phyloP scores from a whole-genome alignment of 139 green algal genomes.

The Closterium sp. region DNA sequence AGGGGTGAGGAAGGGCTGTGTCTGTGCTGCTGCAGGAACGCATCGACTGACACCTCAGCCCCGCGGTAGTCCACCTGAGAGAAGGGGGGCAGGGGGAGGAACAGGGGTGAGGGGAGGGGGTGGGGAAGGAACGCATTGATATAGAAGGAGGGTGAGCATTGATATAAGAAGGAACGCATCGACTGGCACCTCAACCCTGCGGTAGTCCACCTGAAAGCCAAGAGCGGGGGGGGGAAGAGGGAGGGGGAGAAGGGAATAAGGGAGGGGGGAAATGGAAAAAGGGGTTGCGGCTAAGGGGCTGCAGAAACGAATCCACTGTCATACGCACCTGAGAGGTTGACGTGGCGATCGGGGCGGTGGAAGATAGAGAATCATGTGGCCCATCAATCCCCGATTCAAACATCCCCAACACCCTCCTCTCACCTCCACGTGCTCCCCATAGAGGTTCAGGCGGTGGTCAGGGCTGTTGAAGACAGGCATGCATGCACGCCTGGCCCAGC shows the following conservation, averaged over 20 bases:
- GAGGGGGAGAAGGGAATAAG: too few species aligned
- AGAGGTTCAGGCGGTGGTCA: conserved; percentile 69
- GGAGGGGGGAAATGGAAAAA: background rate
- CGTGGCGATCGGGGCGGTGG: too few species aligned
- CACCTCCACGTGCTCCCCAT: conserved; percentile 71
- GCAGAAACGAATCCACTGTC: too few species aligned
- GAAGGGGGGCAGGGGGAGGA: background rate
- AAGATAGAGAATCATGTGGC: too few species aligned
- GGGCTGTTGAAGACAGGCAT: background rate
- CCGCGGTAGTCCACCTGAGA: conserved; percentile 86
- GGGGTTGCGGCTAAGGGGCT: background rate
- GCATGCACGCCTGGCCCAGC: background rate
- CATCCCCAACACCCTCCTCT: background rate
- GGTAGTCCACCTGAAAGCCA: background rate
- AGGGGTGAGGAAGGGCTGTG: background rate
- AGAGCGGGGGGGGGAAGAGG: too few species aligned
- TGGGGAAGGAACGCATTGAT: too few species aligned
- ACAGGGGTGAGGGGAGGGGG: too few species aligned
- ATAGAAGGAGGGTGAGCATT: too few species aligned
- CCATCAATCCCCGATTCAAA: too few species aligned
- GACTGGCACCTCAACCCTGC: background rate
- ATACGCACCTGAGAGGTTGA: too few species aligned
- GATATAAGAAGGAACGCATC: background rate
- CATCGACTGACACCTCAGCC: conserved; percentile 83
- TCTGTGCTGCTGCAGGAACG: conserved; percentile 63